phyloP scores from a whole-genome alignment of 495 filamentous ascomycete genomes.

The Aspergillus olivimuriae region DNA sequence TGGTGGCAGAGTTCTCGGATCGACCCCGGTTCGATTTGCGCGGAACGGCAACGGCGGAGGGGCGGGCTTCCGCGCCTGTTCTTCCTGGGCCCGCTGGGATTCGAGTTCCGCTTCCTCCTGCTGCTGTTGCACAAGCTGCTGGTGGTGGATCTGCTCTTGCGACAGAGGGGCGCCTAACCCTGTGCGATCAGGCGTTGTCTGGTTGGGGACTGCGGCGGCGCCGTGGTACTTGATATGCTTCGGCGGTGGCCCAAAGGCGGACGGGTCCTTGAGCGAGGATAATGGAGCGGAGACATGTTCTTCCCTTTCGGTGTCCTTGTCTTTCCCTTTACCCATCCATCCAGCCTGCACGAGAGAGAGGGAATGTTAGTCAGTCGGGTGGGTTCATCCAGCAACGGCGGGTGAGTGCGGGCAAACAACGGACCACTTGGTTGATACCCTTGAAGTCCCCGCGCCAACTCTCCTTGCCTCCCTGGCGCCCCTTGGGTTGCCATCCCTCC shows the following conservation, averaged over 20 bases:
- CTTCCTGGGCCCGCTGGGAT: slow-evolving; percentile 27
- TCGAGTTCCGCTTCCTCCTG: slow-evolving; percentile 30
- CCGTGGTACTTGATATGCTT: slow-evolving; percentile 57
- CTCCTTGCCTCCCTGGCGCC: slow-evolving; percentile 48
- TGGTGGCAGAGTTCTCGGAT: slow-evolving; percentile 61
- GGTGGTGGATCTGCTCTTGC: slow-evolving; percentile 29
- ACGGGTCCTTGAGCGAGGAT: slow-evolving; percentile 74
- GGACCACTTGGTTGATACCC: slow-evolving; percentile 53
- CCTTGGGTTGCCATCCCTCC: slow-evolving; percentile 54
- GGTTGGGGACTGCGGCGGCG: slow-evolving; percentile 38
- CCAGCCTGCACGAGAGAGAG: slow-evolving; percentile 27
- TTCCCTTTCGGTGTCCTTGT: slow-evolving; percentile 26
- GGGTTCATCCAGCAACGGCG: neutral
- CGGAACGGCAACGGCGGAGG: slow-evolving; percentile 62
- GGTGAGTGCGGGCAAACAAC: slow-evolving; percentile 6
- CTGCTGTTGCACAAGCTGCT: slow-evolving; percentile 28
- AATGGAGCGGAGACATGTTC: slow-evolving; percentile 62
- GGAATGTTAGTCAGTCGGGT: slow-evolving; percentile 1
- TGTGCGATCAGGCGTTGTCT: slow-evolving; percentile 40
- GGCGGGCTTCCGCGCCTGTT: slow-evolving; percentile 36
- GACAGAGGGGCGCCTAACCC: slow-evolving; percentile 45
- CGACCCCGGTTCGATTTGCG: slow-evolving; percentile 63
- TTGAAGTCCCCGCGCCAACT: slow-evolving; percentile 55
- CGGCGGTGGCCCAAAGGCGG: slow-evolving; percentile 79
- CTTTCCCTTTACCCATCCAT: slow-evolving; percentile 51